Conservation (phyloP, 257 asterid species). For the Linaria vulgaris region DNA sequence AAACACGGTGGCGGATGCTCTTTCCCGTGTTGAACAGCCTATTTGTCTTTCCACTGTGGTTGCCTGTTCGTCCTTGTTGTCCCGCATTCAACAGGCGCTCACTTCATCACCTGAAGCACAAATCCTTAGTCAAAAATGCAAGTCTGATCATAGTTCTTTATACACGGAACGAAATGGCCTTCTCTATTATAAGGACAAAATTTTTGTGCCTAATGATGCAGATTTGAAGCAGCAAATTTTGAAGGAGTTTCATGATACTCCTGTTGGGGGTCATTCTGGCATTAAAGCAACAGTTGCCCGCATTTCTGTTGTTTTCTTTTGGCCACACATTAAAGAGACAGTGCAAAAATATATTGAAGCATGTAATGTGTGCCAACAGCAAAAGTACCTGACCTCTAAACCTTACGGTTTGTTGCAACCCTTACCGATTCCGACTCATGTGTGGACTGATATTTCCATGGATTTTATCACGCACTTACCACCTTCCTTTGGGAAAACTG, state of each 20-base stretch:
- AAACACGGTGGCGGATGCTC: too few relatives aligned
- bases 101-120: too few relatives aligned
- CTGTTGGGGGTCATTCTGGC: neutral
- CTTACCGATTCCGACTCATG: neutral
- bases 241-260: neutral
- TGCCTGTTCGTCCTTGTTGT: too few relatives aligned
- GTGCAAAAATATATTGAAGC: neutral
- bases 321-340: neutral
- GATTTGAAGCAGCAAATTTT: too few relatives aligned
- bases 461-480: slow-evolving; percentile 10
- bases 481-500: neutral
- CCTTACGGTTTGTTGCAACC: slow-evolving; percentile 7
- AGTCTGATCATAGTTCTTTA: too few relatives aligned
- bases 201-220: neutral
- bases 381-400: neutral
- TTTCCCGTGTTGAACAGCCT: too few relatives aligned
- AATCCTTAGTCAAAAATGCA: too few relatives aligned
- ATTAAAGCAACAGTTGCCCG: neutral
- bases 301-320: too few relatives aligned
- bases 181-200: too few relatives aligned
- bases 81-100: too few relatives aligned
- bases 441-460: slow-evolving; percentile 13
- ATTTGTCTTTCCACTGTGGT: too few relatives aligned
- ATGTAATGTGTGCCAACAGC: neutral
- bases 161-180: too few relatives aligned